These are phyloP conservation scores for Wallacemonas sp. DNA, from an alignment of 208 protist species.

Conservation along the genomic window DNA sequence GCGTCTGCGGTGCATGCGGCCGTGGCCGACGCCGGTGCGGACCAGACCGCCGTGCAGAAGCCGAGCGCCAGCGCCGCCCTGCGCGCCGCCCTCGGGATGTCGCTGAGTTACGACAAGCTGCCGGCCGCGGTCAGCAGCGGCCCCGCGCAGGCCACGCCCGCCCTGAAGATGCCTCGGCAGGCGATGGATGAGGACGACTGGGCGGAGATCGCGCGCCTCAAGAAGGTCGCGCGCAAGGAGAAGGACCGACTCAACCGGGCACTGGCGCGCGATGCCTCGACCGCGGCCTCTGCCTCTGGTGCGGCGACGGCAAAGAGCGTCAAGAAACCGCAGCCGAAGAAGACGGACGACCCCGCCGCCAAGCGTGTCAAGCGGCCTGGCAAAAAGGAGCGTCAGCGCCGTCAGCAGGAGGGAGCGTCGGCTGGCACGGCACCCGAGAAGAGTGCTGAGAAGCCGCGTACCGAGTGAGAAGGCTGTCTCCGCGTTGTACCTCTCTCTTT, in stretches of 20 bases:
- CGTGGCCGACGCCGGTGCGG: constrained; percentile 4
- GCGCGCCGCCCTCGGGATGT: constrained; percentile 44
- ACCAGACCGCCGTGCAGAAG: neutral
- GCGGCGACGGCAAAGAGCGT: constrained; percentile 9
- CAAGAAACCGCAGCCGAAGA: neutral
- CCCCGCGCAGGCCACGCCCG: constrained; percentile 16
- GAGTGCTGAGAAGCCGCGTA: too few species aligned
- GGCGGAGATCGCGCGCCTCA: constrained; percentile 35
- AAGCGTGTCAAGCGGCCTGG: constrained; percentile 30
- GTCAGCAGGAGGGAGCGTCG: neutral
- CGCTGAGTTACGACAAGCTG: constrained; percentile 45
- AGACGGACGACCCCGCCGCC: neutral
- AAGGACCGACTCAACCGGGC: constrained; percentile 7
- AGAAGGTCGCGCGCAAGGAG: constrained; percentile 35
- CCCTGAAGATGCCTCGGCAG: constrained; percentile 19
- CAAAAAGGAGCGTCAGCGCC: constrained; percentile 54
- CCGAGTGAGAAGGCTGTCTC: too few species aligned
- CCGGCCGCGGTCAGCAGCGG: neutral
- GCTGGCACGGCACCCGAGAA: neutral
- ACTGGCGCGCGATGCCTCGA: neutral
- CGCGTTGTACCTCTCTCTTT: too few species aligned
- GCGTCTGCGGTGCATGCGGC: neutral
- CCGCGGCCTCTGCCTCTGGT: neutral
- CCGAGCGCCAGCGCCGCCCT: constrained; percentile 28
- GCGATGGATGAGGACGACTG: constrained; percentile 46